A percentile compares a stretch with the other conserved stretches of the same genome.
These are phyloP conservation scores for Boletus subparvulus DNA, from an alignment of 768 basidiomycete species.

Conservation along the genomic window DNA sequence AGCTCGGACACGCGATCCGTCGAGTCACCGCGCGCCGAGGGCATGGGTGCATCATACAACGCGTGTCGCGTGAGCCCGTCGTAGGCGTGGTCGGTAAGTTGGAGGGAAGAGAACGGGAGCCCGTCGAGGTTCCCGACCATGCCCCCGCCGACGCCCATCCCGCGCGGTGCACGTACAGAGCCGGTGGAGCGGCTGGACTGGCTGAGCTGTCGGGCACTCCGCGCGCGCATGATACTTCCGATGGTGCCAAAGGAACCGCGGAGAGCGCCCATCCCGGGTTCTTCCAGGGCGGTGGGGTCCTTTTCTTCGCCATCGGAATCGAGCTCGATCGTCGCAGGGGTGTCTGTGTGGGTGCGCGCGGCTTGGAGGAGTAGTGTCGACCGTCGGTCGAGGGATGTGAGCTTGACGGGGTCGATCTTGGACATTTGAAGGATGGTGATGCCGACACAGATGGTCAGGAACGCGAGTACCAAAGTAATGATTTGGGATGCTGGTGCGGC, in stretches of 20 bases:
- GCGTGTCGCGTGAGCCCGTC: slow-evolving; percentile 73
- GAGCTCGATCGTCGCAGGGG: slow-evolving; percentile 31
- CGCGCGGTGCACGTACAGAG: slow-evolving; percentile 18
- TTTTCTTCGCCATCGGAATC: slow-evolving; percentile 62
- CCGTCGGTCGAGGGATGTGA: slow-evolving; percentile 81
- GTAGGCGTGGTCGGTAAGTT: slow-evolving; percentile 37
- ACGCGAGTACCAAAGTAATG: slow-evolving; percentile 88
- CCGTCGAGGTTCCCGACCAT: slow-evolving; percentile 29
- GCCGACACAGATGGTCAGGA: slow-evolving; percentile 87
- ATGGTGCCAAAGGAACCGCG: slow-evolving; percentile 90
- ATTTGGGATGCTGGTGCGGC: slow-evolving; percentile 74
- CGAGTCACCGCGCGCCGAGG: slow-evolving; percentile 36
- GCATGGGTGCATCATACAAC: slow-evolving; percentile 86
- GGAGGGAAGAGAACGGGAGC: slow-evolving; percentile 22
- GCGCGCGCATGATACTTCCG: slow-evolving; percentile 83
- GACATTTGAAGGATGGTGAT: slow-evolving; percentile 96
- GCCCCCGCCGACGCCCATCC: slow-evolving; percentile 26
- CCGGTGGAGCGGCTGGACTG: slow-evolving; percentile 41
- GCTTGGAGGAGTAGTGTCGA: slow-evolving; percentile 90
- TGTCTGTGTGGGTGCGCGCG: slow-evolving; percentile 68
- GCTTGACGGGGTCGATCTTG: slow-evolving; percentile 82
- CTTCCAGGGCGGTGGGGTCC: slow-evolving; percentile 59
- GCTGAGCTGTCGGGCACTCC: slow-evolving; percentile 52
- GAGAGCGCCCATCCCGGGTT: slow-evolving; percentile 90
- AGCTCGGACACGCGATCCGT: slow-evolving; percentile 39